Evolutionary conservation across 2,329 filamentous ascomycete genomes (phyloP), one percentile per base, ranked within the genome.

Genomic region (Arthrobotrys megalospora): DNA sequence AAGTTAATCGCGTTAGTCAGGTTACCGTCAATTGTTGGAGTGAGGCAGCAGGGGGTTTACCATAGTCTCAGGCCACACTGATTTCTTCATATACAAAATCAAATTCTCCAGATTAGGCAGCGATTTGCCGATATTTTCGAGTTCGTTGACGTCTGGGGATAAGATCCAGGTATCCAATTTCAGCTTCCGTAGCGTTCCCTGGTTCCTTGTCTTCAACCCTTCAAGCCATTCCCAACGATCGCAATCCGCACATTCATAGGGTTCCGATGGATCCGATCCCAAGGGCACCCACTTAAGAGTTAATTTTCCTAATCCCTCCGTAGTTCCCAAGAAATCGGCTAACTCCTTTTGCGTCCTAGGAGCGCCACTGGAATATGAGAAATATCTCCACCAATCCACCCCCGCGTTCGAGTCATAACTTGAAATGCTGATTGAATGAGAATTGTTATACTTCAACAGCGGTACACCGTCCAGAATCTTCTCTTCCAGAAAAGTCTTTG

Each of bases 211-310:
- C 45, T 48, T 48, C 45, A 48, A 48, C 10, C 45, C 45, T 48
- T 48, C 45, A 48, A 48, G 45, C 45, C 45, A 48, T 48, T 48
- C 45, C 45, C 45, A 48, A 48, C 45, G 19, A 48, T 48, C 45
- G 45, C 45, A 14, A 48, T 48, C 45, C 10, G 5, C 45, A 48
- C 19, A 48, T 2, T 14, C 14, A 48, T 48, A 48, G 19, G 12
- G 12, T 2, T 48, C 12, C 45, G 14, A 48, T 48, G 45, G 45
- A 10, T 48, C 45, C 4, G 45, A 16, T 14, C 45, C 45, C 14
- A 48, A 48, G 16, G 45, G 45, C 45, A 48, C 45, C 45, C 45
- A 48, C 45, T 12, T 12, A 16, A 48, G 45, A 48, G 45, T 48
- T 12, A 48, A 48, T 48, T 48, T 48, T 8, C 45, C 45, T 12